A percentile compares a stretch with the other conserved stretches of the same genome.
phyloP scores from a whole-genome alignment of 2,329 filamentous ascomycete genomes.

The Colletotrichum plurivorum region DNA sequence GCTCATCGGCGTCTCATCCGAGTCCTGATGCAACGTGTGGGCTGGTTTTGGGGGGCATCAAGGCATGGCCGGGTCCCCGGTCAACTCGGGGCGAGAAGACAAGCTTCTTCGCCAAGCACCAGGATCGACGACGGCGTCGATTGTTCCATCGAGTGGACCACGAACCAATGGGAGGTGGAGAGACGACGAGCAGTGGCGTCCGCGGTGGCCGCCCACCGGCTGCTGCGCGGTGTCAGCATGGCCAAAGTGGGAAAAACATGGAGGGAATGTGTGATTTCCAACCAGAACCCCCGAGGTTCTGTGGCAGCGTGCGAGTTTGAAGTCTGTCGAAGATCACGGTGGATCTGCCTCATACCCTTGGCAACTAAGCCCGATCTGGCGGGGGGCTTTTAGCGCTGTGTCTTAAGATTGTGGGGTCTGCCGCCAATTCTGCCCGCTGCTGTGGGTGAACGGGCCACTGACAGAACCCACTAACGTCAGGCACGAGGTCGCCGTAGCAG shows the following conservation, averaged over 20 bases:
- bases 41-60: constrained; percentile 16
- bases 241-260: background rate
- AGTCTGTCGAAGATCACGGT: constrained; percentile 40
- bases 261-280: no score
- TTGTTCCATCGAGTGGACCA: constrained; percentile 4
- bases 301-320: constrained; percentile 35
- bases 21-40: constrained; percentile 32
- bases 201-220: background rate
- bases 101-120: constrained; percentile 39
- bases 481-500: constrained; percentile 17
- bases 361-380: constrained; percentile 30
- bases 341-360: constrained; percentile 39
- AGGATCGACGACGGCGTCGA: constrained; percentile 29
- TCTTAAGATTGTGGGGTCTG: constrained; percentile 17
- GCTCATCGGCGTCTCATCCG: constrained; percentile 34
- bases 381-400: constrained; percentile 7
- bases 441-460: background rate
- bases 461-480: constrained; percentile 3
- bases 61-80: constrained; percentile 25
- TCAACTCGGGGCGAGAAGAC: constrained; percentile 26
- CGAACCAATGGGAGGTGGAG: constrained; percentile 9
- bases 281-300: constrained; percentile 1
- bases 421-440: background rate
- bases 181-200: no score
- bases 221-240: background rate